Percentiles rank a stretch among this genome's conserved stretches.
Conservation (phyloP, 2,329 filamentous ascomycete species). For the Microcera coccophila region DNA sequence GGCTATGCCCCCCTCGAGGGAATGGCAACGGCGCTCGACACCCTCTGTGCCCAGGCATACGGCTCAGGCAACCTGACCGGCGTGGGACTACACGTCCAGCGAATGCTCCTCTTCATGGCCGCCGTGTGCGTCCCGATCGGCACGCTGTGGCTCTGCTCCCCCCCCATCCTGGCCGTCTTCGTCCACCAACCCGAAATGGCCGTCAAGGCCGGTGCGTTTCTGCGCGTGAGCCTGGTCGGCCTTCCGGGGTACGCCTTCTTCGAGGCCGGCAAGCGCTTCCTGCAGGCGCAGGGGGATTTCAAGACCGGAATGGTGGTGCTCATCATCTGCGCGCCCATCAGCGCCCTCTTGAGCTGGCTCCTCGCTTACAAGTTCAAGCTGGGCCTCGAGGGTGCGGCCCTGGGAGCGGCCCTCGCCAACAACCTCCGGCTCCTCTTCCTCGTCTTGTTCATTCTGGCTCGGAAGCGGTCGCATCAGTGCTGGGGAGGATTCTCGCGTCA, state of each 20-base stretch:
- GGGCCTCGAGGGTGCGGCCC: conserved; percentile 49
- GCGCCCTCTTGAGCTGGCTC: conserved; percentile 47
- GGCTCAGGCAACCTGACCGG: conserved; percentile 40
- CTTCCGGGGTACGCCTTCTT: conserved; percentile 52
- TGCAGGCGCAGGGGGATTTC: conserved; percentile 54
- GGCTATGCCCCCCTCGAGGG: conserved; percentile 42
- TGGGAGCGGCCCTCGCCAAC: conserved; percentile 47
- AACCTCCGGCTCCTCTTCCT: conserved; percentile 46
- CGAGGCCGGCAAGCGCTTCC: conserved; percentile 51
- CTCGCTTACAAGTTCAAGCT: conserved; percentile 41
- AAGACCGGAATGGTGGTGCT: conserved; percentile 46
- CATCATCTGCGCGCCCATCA: conserved; percentile 44
- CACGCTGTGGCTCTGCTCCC: conserved; percentile 46
- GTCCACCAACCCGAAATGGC: conserved; percentile 47
- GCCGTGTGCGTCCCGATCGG: conserved; percentile 46
- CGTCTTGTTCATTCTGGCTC: conserved; percentile 42
- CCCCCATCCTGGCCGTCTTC: conserved; percentile 41
- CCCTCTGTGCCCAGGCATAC: conserved; percentile 23
- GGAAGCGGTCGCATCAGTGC: conserved; percentile 27
- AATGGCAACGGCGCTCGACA: conserved; percentile 27
- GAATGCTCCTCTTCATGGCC: conserved; percentile 49
- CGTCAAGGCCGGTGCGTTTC: conserved; percentile 45
- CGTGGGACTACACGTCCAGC: conserved; percentile 51
- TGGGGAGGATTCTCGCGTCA: conserved; percentile 39
- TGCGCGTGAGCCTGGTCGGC: conserved; percentile 46